Evolutionary conservation across 164 flowering plant species (phyloP).

Genomic region (Akebia trifoliata): DNA sequence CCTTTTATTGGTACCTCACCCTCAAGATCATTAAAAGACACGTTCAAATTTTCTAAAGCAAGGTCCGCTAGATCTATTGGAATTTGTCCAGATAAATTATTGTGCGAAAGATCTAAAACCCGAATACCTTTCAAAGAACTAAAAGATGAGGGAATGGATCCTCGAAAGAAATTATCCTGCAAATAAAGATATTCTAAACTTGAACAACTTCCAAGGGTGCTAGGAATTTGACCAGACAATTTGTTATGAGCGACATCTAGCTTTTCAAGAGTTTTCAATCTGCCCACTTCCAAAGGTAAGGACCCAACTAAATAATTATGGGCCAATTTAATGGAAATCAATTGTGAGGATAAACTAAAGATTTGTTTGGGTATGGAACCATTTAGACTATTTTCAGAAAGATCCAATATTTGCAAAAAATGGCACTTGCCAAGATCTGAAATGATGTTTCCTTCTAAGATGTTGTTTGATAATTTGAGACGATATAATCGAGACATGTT

Average conservation of each 20-base stretch:
- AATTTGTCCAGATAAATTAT: conserved; percentile 5
- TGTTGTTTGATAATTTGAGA: not conserved
- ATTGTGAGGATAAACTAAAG: not conserved
- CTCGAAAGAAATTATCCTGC: not conserved
- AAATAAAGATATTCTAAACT: not conserved
- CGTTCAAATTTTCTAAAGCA: conserved; percentile 1
- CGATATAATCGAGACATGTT: not conserved
- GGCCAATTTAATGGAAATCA: not conserved
- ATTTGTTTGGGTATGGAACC: conserved; percentile 1
- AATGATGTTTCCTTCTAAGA: conserved; percentile 4
- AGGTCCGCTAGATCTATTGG: not conserved
- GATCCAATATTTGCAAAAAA: not conserved
- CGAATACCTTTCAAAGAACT: conserved; percentile 3
- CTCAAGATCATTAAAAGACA: conserved; percentile 6
- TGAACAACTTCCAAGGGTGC: not conserved
- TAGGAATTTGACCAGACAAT: conserved; percentile 1
- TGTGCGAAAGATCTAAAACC: conserved; percentile 1
- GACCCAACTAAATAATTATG: not conserved
- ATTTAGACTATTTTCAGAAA: conserved; percentile 4
- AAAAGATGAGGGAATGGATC: not conserved
- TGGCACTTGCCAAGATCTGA: not conserved
- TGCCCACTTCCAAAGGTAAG: not conserved
- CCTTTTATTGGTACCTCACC: conserved; percentile 12
- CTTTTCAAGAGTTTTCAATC: not conserved
- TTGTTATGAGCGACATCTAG: not conserved